Conservation (phyloP, 164 flowering plant species). For the Vitis riparia region DNA sequence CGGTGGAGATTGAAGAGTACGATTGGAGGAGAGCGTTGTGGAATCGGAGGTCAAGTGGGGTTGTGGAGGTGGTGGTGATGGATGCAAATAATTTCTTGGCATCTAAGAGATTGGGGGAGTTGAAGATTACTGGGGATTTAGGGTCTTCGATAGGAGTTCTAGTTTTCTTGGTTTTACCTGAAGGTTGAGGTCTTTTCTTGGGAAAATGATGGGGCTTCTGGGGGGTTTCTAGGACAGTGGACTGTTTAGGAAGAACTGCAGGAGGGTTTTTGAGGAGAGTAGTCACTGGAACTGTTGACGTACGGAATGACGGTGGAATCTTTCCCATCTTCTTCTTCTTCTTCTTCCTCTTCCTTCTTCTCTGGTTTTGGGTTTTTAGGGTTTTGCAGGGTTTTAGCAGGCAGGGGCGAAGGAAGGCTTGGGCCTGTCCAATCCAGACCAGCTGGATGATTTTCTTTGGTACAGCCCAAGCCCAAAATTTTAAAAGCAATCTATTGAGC, state of each 20-base stretch:
- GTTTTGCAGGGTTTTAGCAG: constrained; percentile 17
- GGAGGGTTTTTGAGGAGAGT: constrained; percentile 22
- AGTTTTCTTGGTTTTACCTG: constrained; percentile 14
- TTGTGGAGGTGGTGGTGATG: constrained; percentile 25
- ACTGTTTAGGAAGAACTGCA: constrained; percentile 4
- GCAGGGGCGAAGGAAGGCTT: not conserved
- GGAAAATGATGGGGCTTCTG: constrained; percentile 17
- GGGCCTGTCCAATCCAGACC: too few relatives aligned
- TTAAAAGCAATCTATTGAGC: too few relatives aligned
- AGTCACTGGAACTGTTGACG: constrained; percentile 17
- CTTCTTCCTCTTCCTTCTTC: not conserved
- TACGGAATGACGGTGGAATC: constrained; percentile 37
- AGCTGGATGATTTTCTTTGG: too few relatives aligned
- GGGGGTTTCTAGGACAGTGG: constrained; percentile 4
- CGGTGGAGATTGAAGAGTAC: constrained; percentile 42
- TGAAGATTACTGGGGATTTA: constrained; percentile 23
- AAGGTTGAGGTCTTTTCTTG: constrained; percentile 17
- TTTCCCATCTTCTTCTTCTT: constrained; percentile 42
- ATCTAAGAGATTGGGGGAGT: constrained; percentile 51
- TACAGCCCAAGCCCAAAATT: too few relatives aligned
- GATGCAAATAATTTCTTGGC: constrained; percentile 59
- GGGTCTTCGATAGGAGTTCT: constrained; percentile 4
- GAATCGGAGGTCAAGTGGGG: constrained; percentile 34
- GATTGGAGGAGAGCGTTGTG: constrained; percentile 71
- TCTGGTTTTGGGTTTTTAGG: constrained; percentile 2